A percentile compares a stretch with the other conserved stretches of the same genome.
phyloP scores from a whole-genome alignment of 2,329 filamentous ascomycete species.

The Aspergillus viridinutans region DNA sequence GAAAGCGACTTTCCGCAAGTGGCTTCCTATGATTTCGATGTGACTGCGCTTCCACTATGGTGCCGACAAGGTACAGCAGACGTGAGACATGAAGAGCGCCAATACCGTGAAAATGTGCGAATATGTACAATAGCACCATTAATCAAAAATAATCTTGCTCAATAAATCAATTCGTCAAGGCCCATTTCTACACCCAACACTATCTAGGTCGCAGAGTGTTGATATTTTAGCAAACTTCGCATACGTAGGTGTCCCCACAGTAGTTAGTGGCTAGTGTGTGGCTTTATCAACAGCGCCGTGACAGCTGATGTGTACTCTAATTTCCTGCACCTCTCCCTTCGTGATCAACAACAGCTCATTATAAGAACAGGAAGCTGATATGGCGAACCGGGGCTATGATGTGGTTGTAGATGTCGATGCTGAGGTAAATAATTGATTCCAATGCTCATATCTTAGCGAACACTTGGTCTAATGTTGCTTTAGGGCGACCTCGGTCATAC shows the following conservation, averaged over 20 bases:
- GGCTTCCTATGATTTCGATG: not conserved
- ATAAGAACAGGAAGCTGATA: conserved; percentile 37
- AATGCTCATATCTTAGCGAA: not conserved
- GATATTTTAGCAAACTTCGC: conserved; percentile 59
- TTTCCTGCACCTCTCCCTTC: conserved; percentile 15
- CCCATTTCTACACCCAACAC: conserved; percentile 54
- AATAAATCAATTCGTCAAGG: not conserved
- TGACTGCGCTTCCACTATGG: not conserved
- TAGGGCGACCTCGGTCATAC: conserved; percentile 97
- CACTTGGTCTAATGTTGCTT: conserved; percentile 10
- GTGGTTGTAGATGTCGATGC: conserved; percentile 97
- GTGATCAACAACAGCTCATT: conserved; percentile 11
- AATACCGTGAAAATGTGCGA: not conserved
- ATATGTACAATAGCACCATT: not conserved
- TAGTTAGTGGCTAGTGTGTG: conserved; percentile 27
- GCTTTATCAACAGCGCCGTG: conserved; percentile 15
- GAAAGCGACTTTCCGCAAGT: conserved; percentile 18
- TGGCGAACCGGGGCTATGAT: conserved; percentile 88
- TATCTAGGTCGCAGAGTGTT: conserved; percentile 80
- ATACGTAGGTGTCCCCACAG: conserved; percentile 5
- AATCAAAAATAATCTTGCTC: not conserved
- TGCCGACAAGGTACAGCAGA: not conserved
- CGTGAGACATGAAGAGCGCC: not conserved
- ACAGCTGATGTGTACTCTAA: conserved; percentile 34
- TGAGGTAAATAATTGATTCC: conserved; percentile 57